A percentile compares a stretch with the other conserved stretches of the same genome.
Evolutionary conservation across 805 yeast genomes (phyloP).

Genomic region (Ogataea paraovalis): DNA sequence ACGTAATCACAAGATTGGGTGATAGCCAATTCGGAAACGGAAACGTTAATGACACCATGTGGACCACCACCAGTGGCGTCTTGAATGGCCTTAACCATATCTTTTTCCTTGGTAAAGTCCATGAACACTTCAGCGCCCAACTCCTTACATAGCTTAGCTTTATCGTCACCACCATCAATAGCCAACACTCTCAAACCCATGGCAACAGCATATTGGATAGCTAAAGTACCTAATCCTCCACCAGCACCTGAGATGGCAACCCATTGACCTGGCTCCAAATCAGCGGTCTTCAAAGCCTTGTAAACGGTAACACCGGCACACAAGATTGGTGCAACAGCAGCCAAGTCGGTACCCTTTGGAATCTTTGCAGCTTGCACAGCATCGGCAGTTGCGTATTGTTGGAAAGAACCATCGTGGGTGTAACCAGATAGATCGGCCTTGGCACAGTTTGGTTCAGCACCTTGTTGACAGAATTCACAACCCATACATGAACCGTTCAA

Average conservation of each 20-base stretch:
- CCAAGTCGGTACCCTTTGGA: conserved; percentile 69
- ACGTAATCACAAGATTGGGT: conserved; percentile 55
- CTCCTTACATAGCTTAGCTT: conserved; percentile 46
- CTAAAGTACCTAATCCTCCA: conserved; percentile 77
- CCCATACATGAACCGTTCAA: conserved; percentile 65
- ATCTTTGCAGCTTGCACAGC: conserved; percentile 82
- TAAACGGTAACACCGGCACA: conserved; percentile 91
- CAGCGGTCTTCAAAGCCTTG: conserved; percentile 83
- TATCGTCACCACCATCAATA: conserved; percentile 73
- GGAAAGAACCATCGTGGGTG: conserved; percentile 88
- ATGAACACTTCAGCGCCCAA: conserved; percentile 64
- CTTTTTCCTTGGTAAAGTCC: conserved; percentile 46
- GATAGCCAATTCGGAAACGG: conserved; percentile 50
- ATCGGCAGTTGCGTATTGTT: conserved; percentile 85
- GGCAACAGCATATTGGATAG: conserved; percentile 71
- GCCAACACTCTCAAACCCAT: conserved; percentile 71
- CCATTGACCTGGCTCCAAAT: conserved; percentile 69
- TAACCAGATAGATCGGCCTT: conserved; percentile 75
- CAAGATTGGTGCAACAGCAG: conserved; percentile 73
- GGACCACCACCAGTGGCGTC: conserved; percentile 49
- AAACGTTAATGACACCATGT: conserved; percentile 67
- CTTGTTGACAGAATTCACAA: conserved; percentile 60
- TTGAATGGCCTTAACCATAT: conserved; percentile 38
- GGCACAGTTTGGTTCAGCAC: conserved; percentile 67
- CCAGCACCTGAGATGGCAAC: conserved; percentile 75